Base-by-base conservation (phyloP, 1,284 basidiomycete species). In the Pseudozyma flocculosa region DNA sequence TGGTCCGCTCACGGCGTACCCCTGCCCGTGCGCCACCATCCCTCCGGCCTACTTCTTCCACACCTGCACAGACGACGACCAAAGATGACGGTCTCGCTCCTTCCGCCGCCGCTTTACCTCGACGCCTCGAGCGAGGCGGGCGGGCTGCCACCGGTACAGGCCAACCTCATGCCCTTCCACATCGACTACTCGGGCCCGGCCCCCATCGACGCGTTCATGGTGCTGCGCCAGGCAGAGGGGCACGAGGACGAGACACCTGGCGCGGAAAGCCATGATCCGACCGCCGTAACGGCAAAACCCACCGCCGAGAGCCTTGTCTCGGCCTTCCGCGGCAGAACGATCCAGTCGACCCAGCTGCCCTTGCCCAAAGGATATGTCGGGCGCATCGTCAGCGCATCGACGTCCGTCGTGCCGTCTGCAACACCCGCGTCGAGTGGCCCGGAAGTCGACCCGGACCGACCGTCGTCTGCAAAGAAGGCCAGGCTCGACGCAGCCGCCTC, bases 161-260 rank as follows among this genome's bases (percentile, higher is more conserved):
- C 65, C 22, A 65, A 69, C 45, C 56, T 69, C 5, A 69, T 69
- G 67, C 67, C 67, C 9, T 62, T 69, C 40, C 43, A 42, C 48
- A 60, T 69, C 40, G 56, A 61, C 40, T 69, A 69, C 47, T 44
- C 58, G 43, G 67, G 67, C 10, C 49, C 57, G 0, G 67, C 67
- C 0, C 62, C 67, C 2, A 44, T 69, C 42, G 51, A 66, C 37
- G 51, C 52, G 17, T 69, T 66, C 30, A 48, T 69, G 43, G 51
- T 66, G 13, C 50, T 59, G 3, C 53, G 54, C 13, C 19, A 45
- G 11, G 47, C 57, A 37, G 36, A 37, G 4, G 15, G 7, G 36
- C 37, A 37, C 21, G n/a, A 39, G 21, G 22, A 40, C 39, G 22
- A 23, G 26, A 29, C 11, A n/a, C n/a, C n/a, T n/a, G n/a, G n/a